Base-by-base conservation (phyloP, 108 stramenopile species). In the Nitzschia palea region DNA sequence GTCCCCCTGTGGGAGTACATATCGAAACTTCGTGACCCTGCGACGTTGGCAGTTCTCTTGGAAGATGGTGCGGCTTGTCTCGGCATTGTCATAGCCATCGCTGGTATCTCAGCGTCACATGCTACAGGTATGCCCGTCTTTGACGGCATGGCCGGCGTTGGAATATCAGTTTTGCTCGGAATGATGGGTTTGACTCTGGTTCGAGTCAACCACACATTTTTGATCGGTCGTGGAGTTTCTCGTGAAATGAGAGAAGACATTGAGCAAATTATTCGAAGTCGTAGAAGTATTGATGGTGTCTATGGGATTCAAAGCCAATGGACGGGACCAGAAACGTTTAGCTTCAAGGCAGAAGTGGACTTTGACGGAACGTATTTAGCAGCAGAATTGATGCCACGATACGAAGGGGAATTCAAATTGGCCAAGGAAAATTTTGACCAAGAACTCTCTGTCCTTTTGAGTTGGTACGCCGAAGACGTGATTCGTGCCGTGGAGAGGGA, bases 321-420 rank as follows among this genome's bases (percentile, higher is more conserved):
- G 96, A 92, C 97, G 12, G 95, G 96, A 14, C 95, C 97, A 14
- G 89, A 97, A 68, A 96, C 95, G 12, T 99, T 99, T 65, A 85
- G 94, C 17, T 98, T 92, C 86, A 99, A 99, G 67, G 97, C 97
- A 17, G 97, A 99, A 71, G 87, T 99, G 1, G 98, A 99, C 73
- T 97, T 99, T 65, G 98, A 99, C 65, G 98, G 98, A 12, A 99
- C 98, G 35, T 97, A 86, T 67, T 69, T 99, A 8, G 96, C 97
- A 9, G 98, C 98, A 20, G 79, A 91, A 57, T 83, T 99, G 17
- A 87, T 91, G 83, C 86, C 88, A 18, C 68, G 88, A 12, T 91
- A 95, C 56, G 87, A 89, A 57, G 76, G 81, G 26, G 76, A 71
- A 74, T 82, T 70, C 50, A 44, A 64, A 15, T 64, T 80, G 65